Conservation (phyloP, 1,139 yeast species). For the Yamadazyma conglobata region DNA sequence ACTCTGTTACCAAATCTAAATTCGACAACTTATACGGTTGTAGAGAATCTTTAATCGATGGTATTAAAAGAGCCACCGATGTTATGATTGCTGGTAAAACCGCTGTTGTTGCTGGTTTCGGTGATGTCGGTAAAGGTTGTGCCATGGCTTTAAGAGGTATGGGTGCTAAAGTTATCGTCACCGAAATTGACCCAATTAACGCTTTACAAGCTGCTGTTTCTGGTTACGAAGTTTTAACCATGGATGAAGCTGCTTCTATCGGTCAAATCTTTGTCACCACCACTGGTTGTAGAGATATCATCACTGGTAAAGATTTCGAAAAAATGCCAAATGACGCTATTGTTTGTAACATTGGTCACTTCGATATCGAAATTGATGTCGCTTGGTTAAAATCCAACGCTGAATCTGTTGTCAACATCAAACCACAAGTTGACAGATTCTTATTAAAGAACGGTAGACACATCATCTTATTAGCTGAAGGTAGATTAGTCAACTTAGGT, state of each 20-base stretch:
- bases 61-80: slow-evolving; percentile 99
- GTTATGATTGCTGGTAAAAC: slow-evolving; percentile 99
- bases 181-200: slow-evolving; percentile 98
- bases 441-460: slow-evolving; percentile 89
- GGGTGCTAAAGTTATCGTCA: slow-evolving; percentile 99
- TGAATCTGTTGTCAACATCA: slow-evolving; percentile 87
- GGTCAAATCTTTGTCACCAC: slow-evolving; percentile 99
- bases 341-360: slow-evolving; percentile 99
- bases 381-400: slow-evolving; percentile 97
- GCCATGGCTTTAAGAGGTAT: slow-evolving; percentile 98
- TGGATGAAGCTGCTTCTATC: slow-evolving; percentile 88
- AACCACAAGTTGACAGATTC: slow-evolving; percentile 99
- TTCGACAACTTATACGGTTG: slow-evolving; percentile 99
- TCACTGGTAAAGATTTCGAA: slow-evolving; percentile 82
- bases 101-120: slow-evolving; percentile 99
- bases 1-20: slow-evolving; percentile 98
- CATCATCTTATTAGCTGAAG: slow-evolving; percentile 95
- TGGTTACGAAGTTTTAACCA: slow-evolving; percentile 96
- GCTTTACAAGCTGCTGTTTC: slow-evolving; percentile 99
- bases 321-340: slow-evolving; percentile 99
- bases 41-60: slow-evolving; percentile 98
- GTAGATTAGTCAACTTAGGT: slow-evolving; percentile 99
- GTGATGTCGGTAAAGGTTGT: slow-evolving; percentile 99
- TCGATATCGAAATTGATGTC: slow-evolving; percentile 98
- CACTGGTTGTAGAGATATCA: slow-evolving; percentile 99